Conservation (phyloP, 192 early-diverging fungal species). For the Rhizoclosmatium sp. region DNA sequence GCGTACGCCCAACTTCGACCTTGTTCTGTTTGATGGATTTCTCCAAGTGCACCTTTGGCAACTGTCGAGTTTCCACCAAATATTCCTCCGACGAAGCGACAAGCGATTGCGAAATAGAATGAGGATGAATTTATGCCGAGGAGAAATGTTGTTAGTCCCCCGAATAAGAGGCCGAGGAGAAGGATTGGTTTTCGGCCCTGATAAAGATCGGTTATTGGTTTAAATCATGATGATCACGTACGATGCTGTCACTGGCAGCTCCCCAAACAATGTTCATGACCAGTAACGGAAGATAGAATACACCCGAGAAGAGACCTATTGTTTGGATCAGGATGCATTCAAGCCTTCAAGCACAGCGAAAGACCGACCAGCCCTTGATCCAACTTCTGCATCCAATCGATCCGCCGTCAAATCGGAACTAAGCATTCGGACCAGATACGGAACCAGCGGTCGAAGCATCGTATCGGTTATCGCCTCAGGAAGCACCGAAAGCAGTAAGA, state of each 20-base stretch:
- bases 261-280: slow-evolving; percentile 63
- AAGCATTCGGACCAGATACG: slow-evolving; percentile 48
- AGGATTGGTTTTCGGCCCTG: slow-evolving; percentile 36
- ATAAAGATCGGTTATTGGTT: neutral
- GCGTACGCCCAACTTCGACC: slow-evolving; percentile 53
- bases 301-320: slow-evolving; percentile 49
- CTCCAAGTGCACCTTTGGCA: slow-evolving; percentile 58
- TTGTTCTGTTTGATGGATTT: slow-evolving; percentile 39
- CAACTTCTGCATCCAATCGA: slow-evolving; percentile 2
- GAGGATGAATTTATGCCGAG: slow-evolving; percentile 33
- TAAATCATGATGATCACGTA: neutral
- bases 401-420: neutral
- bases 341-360: neutral
- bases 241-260: slow-evolving; percentile 39
- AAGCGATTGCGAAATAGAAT: slow-evolving; percentile 37
- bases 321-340: neutral
- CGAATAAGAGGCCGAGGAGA: slow-evolving; percentile 27
- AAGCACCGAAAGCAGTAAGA: slow-evolving; percentile 46
- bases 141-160: slow-evolving; percentile 18
- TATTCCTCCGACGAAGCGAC: slow-evolving; percentile 53
- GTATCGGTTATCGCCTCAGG: slow-evolving; percentile 58
- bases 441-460: slow-evolving; percentile 54
- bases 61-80: slow-evolving; percentile 62
- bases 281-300: slow-evolving; percentile 58
- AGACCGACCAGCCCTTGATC: neutral